Evolutionary conservation across 2,329 filamentous ascomycete species (phyloP).

Genomic region (Trichocomaceae sp.): DNA sequence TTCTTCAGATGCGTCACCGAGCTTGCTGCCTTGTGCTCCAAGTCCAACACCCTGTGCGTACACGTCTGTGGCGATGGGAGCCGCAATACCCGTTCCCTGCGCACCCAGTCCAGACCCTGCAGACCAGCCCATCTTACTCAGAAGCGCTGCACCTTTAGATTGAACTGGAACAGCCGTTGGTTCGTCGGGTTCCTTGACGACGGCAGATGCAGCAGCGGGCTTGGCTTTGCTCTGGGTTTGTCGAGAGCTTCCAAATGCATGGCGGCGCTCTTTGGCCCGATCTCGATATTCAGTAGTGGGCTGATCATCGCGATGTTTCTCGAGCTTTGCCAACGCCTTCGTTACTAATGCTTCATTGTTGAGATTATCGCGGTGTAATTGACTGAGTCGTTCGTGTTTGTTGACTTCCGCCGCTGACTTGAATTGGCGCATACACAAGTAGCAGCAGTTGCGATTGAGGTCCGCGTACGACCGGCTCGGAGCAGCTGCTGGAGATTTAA

Average conservation of each 20-base stretch:
- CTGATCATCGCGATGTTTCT: conserved; percentile 35
- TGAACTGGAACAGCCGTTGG: conserved; percentile 23
- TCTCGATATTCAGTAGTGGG: conserved; percentile 39
- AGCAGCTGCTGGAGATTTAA: conserved; percentile 25
- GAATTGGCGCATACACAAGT: conserved; percentile 56
- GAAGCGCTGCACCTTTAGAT: conserved; percentile 46
- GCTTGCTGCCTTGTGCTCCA: conserved; percentile 43
- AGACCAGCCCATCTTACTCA: conserved; percentile 48
- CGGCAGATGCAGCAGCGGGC: conserved; percentile 11
- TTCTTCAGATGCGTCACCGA: conserved; percentile 45
- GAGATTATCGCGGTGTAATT: conserved; percentile 51
- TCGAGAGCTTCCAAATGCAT: conserved; percentile 36
- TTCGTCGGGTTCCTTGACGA: conserved; percentile 25
- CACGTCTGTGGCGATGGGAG: conserved; percentile 42
- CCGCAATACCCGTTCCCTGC: conserved; percentile 43
- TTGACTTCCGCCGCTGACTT: conserved; percentile 50
- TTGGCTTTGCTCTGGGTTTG: conserved; percentile 18
- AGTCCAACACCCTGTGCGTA: conserved; percentile 46
- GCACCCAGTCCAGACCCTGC: conserved; percentile 44
- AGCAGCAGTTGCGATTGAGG: conserved; percentile 51
- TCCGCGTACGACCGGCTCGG: conserved; percentile 56
- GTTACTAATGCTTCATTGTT: conserved; percentile 44
- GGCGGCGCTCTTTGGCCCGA: conserved; percentile 40
- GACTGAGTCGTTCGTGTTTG: conserved; percentile 54
- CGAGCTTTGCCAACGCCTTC: conserved; percentile 36